Evolutionary conservation across 108 stramenopile genomes (phyloP).

Genomic region (Cyclostephanos invisitatus): DNA sequence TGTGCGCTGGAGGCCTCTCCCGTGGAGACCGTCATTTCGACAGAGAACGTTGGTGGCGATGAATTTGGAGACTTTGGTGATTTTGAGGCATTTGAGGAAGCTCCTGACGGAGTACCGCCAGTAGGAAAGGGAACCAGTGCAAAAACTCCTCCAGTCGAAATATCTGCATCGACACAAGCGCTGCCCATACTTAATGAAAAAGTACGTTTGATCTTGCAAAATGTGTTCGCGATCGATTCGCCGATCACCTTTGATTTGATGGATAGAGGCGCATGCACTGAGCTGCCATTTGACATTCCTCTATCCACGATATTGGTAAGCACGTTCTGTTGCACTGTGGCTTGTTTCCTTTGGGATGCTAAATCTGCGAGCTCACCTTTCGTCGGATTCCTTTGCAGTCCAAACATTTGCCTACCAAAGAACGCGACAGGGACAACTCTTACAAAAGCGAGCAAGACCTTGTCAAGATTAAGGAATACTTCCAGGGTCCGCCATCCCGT

Average conservation of each 20-base stretch:
- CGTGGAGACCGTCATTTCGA: background rate
- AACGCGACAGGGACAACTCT: background rate
- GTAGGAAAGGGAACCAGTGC: background rate
- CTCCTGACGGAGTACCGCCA: background rate
- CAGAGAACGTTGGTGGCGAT: background rate
- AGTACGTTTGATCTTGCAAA: constrained; percentile 39
- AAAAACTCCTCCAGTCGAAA: background rate
- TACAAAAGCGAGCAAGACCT: constrained; percentile 33
- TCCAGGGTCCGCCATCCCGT: constrained; percentile 18
- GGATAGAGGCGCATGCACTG: constrained; percentile 8
- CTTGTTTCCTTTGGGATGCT: background rate
- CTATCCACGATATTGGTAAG: constrained; percentile 38
- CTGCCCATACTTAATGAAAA: constrained; percentile 20
- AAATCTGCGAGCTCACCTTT: background rate
- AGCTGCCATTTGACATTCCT: constrained; percentile 37
- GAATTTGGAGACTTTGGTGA: constrained; percentile 36
- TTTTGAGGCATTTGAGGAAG: constrained; percentile 25
- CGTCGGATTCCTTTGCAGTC: background rate
- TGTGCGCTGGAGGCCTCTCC: background rate
- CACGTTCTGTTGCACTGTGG: background rate
- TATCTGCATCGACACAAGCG: background rate
- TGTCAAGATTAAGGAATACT: constrained; percentile 14
- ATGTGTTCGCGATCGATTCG: constrained; percentile 28
- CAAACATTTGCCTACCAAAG: constrained; percentile 5
- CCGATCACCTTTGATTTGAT: background rate